phyloP scores from a whole-genome alignment of 768 basidiomycete genomes.

The Suillus alpinus region DNA sequence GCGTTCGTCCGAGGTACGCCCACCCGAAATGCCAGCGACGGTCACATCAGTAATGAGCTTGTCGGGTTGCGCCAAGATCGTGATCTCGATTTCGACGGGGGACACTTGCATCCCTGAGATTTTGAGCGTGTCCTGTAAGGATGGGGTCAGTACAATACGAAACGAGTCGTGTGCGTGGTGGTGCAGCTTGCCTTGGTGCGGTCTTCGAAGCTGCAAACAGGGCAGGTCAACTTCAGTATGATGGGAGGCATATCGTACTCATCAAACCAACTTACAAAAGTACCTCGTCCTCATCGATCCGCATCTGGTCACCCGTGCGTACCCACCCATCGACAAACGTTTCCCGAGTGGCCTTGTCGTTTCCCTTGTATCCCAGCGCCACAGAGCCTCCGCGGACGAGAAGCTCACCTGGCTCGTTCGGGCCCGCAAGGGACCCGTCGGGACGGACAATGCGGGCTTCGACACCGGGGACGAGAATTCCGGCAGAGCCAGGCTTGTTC shows the following conservation, averaged over 20 bases:
- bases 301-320: slow-evolving; percentile 62
- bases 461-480: slow-evolving; percentile 55
- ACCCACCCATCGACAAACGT: slow-evolving; percentile 70
- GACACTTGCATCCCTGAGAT: slow-evolving; percentile 72
- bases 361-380: slow-evolving; percentile 62
- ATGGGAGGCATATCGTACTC: neutral
- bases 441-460: slow-evolving; percentile 53
- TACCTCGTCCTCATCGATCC: slow-evolving; percentile 48
- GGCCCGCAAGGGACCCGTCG: slow-evolving; percentile 48
- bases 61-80: slow-evolving; percentile 54
- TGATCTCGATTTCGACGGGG: slow-evolving; percentile 66
- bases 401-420: slow-evolving; percentile 61
- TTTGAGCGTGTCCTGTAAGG: slow-evolving; percentile 61
- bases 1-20: slow-evolving; percentile 62
- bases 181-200: slow-evolving; percentile 50
- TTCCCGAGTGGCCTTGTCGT: slow-evolving; percentile 56
- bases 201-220: slow-evolving; percentile 53
- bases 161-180: slow-evolving; percentile 15
- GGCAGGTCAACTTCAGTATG: neutral
- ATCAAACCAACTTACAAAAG: slow-evolving; percentile 49
- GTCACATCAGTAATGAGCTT: slow-evolving; percentile 57
- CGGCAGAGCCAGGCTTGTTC: slow-evolving; percentile 38
- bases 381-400: slow-evolving; percentile 50
- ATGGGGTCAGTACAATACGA: neutral
- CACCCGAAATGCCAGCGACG: slow-evolving; percentile 70